phyloP scores from a whole-genome alignment of 2,329 filamentous ascomycete genomes.

The Phoma sp. region DNA sequence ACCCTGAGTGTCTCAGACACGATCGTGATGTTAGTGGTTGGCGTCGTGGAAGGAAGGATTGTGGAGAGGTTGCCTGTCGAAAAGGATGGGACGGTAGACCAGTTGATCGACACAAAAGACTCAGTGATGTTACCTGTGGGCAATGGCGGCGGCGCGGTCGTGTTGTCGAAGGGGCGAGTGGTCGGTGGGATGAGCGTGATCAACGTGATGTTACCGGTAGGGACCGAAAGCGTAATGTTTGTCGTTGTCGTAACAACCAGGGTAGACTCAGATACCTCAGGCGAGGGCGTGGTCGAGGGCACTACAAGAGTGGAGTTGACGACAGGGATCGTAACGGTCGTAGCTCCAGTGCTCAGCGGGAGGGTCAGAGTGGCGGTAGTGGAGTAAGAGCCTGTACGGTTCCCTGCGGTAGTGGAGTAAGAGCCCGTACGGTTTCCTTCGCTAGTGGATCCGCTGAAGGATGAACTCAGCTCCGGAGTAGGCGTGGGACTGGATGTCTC shows the following conservation, averaged over 20 bases:
- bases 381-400: too few species aligned
- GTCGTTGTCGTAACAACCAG: constrained; percentile 1
- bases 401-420: too few species aligned
- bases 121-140: constrained; percentile 10
- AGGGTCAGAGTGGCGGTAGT: constrained; percentile 1
- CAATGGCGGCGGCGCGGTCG: constrained; percentile 3
- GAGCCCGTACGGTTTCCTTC: constrained; percentile 6
- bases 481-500: not conserved
- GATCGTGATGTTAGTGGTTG: constrained; percentile 12
- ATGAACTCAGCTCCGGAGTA: constrained; percentile 1
- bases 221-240: constrained; percentile 14
- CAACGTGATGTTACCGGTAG: constrained; percentile 10
- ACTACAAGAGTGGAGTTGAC: constrained; percentile 11
- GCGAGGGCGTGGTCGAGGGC: constrained; percentile 1
- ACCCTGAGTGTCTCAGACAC: constrained; percentile 19
- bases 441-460: not conserved
- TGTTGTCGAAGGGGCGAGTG: constrained; percentile 11
- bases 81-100: constrained; percentile 7
- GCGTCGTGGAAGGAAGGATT: constrained; percentile 2
- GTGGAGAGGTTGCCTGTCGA: constrained; percentile 6
- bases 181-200: constrained; percentile 16
- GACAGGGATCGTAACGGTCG: not conserved
- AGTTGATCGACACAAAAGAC: constrained; percentile 4
- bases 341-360: not conserved
- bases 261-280: constrained; percentile 5